phyloP scores from a whole-genome alignment of 495 filamentous ascomycete genomes.

The Aspergillus sclerotiicarbonarius region DNA sequence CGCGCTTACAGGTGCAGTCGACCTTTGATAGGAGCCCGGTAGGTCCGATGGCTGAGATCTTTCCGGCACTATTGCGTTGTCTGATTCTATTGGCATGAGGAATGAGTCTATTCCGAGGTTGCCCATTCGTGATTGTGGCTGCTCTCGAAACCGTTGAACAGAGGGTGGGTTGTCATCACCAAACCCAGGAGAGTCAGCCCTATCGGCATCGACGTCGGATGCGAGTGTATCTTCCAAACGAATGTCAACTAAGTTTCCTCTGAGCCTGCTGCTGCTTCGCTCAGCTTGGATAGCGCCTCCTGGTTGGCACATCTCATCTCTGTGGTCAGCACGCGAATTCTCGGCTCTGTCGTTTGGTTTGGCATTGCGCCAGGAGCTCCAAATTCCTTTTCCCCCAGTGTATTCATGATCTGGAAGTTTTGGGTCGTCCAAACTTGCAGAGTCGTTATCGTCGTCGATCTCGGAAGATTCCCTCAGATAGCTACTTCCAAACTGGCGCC shows the following conservation, averaged over 20 bases:
- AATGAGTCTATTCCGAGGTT: slow-evolving; percentile 32
- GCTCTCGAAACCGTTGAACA: slow-evolving; percentile 76
- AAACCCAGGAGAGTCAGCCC: slow-evolving; percentile 59
- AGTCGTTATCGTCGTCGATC: slow-evolving; percentile 66
- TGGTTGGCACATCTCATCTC: slow-evolving; percentile 32
- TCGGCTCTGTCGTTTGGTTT: slow-evolving; percentile 23
- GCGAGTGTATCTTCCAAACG: slow-evolving; percentile 69
- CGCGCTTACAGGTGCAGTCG: slow-evolving; percentile 49
- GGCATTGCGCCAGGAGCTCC: slow-evolving; percentile 55
- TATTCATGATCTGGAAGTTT: slow-evolving; percentile 28
- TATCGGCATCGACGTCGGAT: slow-evolving; percentile 42
- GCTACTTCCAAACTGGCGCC: slow-evolving; percentile 80
- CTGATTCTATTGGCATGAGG: slow-evolving; percentile 48
- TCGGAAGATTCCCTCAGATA: slow-evolving; percentile 78
- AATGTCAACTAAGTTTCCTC: slow-evolving; percentile 80
- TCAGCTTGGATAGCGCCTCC: slow-evolving; percentile 33
- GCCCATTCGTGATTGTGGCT: slow-evolving; percentile 35
- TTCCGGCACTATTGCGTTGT: slow-evolving; percentile 38
- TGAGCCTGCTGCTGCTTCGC: slow-evolving; percentile 55
- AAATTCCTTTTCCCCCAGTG: slow-evolving; percentile 46
- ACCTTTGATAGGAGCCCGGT: slow-evolving; percentile 35
- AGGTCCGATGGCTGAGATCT: slow-evolving; percentile 44
- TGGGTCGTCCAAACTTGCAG: slow-evolving; percentile 56
- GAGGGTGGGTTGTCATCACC: slow-evolving; percentile 70
- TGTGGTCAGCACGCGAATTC: slow-evolving; percentile 28